Conservation (phyloP, 352 stramenopile species). For the Hyaloperonospora brassicae region DNA sequence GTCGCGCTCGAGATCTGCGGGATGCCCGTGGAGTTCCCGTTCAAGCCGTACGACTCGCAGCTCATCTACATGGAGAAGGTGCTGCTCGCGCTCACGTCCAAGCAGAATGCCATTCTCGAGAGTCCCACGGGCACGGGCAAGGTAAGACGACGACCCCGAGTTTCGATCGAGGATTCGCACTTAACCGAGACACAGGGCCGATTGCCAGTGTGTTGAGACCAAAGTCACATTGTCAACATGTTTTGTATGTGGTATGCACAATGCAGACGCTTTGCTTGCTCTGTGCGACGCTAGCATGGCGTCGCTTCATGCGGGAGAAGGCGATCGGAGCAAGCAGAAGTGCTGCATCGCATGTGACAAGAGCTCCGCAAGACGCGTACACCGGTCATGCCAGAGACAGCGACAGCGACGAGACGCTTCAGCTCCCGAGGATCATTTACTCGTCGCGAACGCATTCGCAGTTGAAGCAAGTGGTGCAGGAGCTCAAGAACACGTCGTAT, state of each 20-base stretch:
- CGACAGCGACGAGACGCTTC: constrained; percentile 27
- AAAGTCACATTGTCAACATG: too few relatives aligned
- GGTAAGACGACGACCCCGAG: constrained; percentile 18
- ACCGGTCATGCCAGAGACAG: constrained; percentile 37
- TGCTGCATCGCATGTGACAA: not conserved
- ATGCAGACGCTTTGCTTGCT: constrained; percentile 94
- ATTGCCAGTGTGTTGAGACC: too few relatives aligned
- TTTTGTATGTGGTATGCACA: too few relatives aligned
- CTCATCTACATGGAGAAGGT: constrained; percentile 96
- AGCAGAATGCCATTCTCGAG: constrained; percentile 95
- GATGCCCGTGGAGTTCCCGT: constrained; percentile 93
- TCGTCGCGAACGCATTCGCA: constrained; percentile 98
- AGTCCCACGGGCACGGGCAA: constrained; percentile 97
- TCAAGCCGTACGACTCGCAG: constrained; percentile 95
- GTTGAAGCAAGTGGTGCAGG: constrained; percentile 94
- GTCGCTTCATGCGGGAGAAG: constrained; percentile 58
- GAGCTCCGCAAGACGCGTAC: constrained; percentile 31
- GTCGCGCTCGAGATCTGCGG: constrained; percentile 81
- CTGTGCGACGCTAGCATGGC: constrained; percentile 92
- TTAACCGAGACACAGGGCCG: too few relatives aligned
- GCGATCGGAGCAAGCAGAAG: constrained; percentile 12
- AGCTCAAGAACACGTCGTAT: constrained; percentile 95
- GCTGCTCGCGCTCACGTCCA: constrained; percentile 81
- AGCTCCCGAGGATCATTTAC: constrained; percentile 93
- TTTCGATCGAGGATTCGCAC: too few relatives aligned